Evolutionary conservation across 176 grass and related monocot species (phyloP).

Genomic region (Oryza glaberrima): DNA sequence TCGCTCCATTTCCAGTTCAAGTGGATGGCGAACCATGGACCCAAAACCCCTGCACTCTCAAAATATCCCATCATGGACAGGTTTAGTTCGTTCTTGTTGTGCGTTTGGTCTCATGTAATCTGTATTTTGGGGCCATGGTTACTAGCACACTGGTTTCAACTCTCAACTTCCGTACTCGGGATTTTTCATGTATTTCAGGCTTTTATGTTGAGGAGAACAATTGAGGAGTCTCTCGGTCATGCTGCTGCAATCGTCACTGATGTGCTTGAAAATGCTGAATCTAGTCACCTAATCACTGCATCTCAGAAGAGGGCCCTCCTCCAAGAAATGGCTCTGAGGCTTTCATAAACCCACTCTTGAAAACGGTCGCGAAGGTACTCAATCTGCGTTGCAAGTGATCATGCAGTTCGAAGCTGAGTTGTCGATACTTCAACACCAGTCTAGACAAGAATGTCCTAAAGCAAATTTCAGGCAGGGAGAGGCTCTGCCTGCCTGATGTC

Average conservation of each 20-base stretch:
- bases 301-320: slow-evolving; percentile 69
- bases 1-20: slow-evolving; percentile 69
- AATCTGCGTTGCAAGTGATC: background rate
- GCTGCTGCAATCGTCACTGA: slow-evolving; percentile 68
- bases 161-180: too few species aligned
- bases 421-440: background rate
- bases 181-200: slow-evolving; percentile 41
- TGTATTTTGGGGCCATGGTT: background rate
- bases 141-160: background rate
- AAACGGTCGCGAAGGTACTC: background rate
- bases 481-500: background rate
- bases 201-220: slow-evolving; percentile 74
- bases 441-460: background rate
- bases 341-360: slow-evolving; percentile 41
- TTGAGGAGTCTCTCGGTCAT: slow-evolving; percentile 59
- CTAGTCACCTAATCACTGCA: slow-evolving; percentile 58
- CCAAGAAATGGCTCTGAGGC: slow-evolving; percentile 67
- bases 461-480: background rate
- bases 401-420: background rate
- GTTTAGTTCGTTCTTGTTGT: slow-evolving; percentile 28
- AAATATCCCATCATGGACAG: slow-evolving; percentile 83
- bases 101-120: background rate
- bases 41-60: slow-evolving; percentile 64
- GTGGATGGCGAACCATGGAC: slow-evolving; percentile 83
- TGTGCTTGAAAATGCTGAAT: slow-evolving; percentile 79